phyloP scores from a whole-genome alignment of 1,139 yeast species.

The Tardiomyces digboiensis region DNA sequence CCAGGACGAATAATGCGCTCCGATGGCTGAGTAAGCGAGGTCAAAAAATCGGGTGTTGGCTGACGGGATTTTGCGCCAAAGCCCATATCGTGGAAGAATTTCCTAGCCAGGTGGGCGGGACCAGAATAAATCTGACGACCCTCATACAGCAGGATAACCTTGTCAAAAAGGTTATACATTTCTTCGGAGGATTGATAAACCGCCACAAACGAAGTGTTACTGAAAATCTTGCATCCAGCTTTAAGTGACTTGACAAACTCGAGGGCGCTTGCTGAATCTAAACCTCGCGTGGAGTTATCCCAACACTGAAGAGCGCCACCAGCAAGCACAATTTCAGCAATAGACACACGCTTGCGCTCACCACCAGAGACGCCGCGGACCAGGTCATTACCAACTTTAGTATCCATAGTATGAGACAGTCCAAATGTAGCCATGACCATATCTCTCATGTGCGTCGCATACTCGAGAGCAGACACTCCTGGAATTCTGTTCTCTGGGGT shows the following conservation, averaged over 20 bases:
- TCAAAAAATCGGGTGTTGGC: conserved; percentile 76
- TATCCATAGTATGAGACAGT: conserved; percentile 54
- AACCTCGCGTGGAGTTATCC: conserved; percentile 71
- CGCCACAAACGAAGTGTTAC: conserved; percentile 60
- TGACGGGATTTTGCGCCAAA: conserved; percentile 65
- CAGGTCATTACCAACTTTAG: conserved; percentile 62
- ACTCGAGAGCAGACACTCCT: conserved; percentile 46
- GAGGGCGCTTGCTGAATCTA: conserved; percentile 67
- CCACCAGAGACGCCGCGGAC: conserved; percentile 82
- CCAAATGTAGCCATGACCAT: conserved; percentile 71
- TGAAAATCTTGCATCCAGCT: conserved; percentile 48
- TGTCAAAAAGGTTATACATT: conserved; percentile 66
- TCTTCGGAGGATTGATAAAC: conserved; percentile 79
- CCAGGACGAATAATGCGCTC: conserved; percentile 53
- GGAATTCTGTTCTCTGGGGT: conserved; percentile 58
- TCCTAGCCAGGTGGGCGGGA: conserved; percentile 45
- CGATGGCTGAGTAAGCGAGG: conserved; percentile 66
- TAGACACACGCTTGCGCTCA: conserved; percentile 75
- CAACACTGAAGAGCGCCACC: conserved; percentile 59
- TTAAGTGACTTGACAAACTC: conserved; percentile 66
- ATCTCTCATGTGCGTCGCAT: conserved; percentile 53
- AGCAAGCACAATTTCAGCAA: conserved; percentile 57
- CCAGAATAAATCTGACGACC: conserved; percentile 79
- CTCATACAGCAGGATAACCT: conserved; percentile 60
- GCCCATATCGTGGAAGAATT: conserved; percentile 57